A percentile compares a stretch with the other conserved stretches of the same genome.
Conservation (phyloP, 805 yeast species). For the Peterozyma xylosa region DNA sequence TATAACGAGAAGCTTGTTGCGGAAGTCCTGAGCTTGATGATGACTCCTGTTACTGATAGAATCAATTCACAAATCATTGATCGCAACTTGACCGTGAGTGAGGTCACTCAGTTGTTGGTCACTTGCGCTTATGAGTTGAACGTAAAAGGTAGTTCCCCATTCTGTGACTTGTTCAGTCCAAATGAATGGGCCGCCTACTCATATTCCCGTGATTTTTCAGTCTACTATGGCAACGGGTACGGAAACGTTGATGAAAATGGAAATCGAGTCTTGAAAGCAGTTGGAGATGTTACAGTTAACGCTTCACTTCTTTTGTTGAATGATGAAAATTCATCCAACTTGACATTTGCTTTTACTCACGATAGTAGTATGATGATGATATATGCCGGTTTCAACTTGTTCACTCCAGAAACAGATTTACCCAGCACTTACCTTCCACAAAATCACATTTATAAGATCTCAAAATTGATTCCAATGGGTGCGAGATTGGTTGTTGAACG, state of each 20-base stretch:
- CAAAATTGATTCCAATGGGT: conserved; percentile 51
- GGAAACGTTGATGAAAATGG: conserved; percentile 33
- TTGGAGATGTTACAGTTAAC: conserved; percentile 56
- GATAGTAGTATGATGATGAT: conserved; percentile 61
- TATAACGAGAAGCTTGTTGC: conserved; percentile 13
- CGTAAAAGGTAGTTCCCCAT: conserved; percentile 30
- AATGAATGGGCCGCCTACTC: conserved; percentile 43
- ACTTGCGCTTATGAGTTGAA: conserved; percentile 35
- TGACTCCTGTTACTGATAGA: conserved; percentile 3
- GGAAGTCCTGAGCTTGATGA: conserved; percentile 22
- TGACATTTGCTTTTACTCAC: conserved; percentile 69
- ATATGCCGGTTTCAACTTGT: conserved; percentile 56
- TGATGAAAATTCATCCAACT: conserved; percentile 24
- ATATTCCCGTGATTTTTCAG: conserved; percentile 50
- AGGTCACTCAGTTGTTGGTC: conserved; percentile 24
- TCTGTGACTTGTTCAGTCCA: conserved; percentile 31
- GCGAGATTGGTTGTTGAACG: conserved; percentile 45
- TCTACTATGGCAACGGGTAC: conserved; percentile 57
- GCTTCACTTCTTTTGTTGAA: conserved; percentile 22
- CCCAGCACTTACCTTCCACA: conserved; percentile 38
- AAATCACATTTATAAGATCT: conserved; percentile 31
- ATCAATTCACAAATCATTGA: conserved; percentile 11
- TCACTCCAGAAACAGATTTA: conserved; percentile 18
- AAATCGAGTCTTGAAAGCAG: conserved; percentile 19
- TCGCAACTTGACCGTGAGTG: conserved; percentile 35